Conservation (phyloP, 805 yeast genomes). For the Lipomyces mesembrius region DNA sequence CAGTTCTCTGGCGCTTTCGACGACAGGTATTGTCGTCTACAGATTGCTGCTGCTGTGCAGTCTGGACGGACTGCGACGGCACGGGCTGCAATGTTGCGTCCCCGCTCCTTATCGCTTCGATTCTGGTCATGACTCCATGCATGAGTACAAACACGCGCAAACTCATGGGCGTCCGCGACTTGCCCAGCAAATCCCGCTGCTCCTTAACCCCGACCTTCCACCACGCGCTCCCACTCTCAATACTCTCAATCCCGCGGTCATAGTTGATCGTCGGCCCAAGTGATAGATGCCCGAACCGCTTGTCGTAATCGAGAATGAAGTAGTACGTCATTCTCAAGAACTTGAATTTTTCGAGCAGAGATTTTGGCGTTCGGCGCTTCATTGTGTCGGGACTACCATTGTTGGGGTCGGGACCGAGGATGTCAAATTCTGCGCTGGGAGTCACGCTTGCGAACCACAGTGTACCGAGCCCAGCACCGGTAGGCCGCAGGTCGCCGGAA, state of each 20-base stretch:
- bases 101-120: conserved; percentile 16
- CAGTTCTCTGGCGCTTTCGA: conserved; percentile 1
- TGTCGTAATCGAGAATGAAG: conserved; percentile 33
- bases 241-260: conserved; percentile 10
- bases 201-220: conserved; percentile 23
- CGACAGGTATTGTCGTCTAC: not conserved
- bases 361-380: conserved; percentile 33
- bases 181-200: conserved; percentile 35
- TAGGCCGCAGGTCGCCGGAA: conserved; percentile 19
- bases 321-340: conserved; percentile 33
- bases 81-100: conserved; percentile 1
- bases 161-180: conserved; percentile 35
- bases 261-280: conserved; percentile 10
- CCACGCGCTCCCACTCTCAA: conserved; percentile 25
- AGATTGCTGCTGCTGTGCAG: conserved; percentile 1
- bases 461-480: not conserved
- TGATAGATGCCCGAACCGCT: conserved; percentile 23
- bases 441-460: conserved; percentile 14
- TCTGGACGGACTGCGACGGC: conserved; percentile 5
- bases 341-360: conserved; percentile 34
- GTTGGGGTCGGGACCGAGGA: not conserved
- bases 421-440: not conserved
- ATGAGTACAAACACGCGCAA: conserved; percentile 26
- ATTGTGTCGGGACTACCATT: conserved; percentile 8
- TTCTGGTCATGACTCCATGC: conserved; percentile 31